Evolutionary conservation across 805 yeast genomes (phyloP).

Genomic region (Candida koratica): DNA sequence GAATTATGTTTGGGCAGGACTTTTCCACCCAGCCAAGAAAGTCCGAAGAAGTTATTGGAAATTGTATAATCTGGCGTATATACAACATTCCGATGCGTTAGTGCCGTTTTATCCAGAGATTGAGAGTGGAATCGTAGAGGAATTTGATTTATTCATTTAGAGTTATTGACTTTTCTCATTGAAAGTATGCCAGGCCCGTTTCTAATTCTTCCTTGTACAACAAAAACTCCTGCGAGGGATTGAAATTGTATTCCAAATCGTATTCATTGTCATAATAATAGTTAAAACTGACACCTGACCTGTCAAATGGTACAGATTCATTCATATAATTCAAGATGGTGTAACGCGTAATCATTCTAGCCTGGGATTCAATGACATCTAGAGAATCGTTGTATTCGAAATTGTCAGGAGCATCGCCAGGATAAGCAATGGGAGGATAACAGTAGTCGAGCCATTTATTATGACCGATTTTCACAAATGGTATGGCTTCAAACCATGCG

Average conservation of each 20-base stretch:
- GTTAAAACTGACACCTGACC: neutral
- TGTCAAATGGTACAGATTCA: constrained; percentile 22
- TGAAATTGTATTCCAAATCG: neutral
- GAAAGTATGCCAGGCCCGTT: constrained; percentile 10
- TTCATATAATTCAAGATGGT: constrained; percentile 37
- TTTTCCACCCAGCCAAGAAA: constrained; percentile 88
- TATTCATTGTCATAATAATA: constrained; percentile 11
- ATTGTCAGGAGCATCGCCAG: constrained; percentile 16
- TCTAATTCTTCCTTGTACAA: constrained; percentile 27
- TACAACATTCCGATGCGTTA: constrained; percentile 67
- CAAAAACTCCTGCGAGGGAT: neutral
- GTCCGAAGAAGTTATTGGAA: constrained; percentile 87
- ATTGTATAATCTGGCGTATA: constrained; percentile 70
- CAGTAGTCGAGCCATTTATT: constrained; percentile 31
- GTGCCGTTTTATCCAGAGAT: constrained; percentile 78
- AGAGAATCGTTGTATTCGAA: constrained; percentile 14
- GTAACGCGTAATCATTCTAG: constrained; percentile 47
- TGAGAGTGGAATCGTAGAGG: constrained; percentile 43
- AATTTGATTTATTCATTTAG: constrained; percentile 43
- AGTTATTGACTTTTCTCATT: constrained; percentile 22
- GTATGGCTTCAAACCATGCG: constrained; percentile 60
- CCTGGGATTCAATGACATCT: constrained; percentile 47
- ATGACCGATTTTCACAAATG: constrained; percentile 31
- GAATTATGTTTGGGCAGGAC: constrained; percentile 81
- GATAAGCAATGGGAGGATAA: constrained; percentile 44